Conservation (phyloP, 2,329 filamentous ascomycete genomes). For the Trichoderma atrobrunneum region DNA sequence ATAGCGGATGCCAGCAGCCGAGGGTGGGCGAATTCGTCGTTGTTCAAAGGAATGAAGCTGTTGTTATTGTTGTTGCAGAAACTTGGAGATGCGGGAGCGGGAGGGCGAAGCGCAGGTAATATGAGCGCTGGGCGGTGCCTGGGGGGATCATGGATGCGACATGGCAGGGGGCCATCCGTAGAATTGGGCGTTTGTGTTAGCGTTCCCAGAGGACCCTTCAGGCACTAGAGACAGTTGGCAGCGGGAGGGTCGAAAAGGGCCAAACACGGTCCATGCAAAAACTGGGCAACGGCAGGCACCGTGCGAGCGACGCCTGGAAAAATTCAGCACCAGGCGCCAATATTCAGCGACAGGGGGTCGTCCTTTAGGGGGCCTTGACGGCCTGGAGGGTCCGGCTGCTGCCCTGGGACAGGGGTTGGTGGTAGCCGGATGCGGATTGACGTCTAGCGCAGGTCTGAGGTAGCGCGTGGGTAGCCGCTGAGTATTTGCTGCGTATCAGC, state of each 20-base stretch:
- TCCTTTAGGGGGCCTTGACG: not conserved
- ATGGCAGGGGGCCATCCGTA: not conserved
- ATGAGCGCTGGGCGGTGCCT: conserved; percentile 9
- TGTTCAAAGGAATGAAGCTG: not conserved
- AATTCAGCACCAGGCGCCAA: not conserved
- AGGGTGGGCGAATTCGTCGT: not conserved
- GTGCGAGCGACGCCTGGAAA: conserved; percentile 1
- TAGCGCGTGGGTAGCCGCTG: not conserved
- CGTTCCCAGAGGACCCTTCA: conserved; percentile 15
- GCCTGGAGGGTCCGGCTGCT: not conserved
- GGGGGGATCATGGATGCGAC: not conserved
- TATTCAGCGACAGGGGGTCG: not conserved
- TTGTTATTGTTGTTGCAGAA: conserved; percentile 10
- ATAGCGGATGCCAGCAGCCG: not conserved
- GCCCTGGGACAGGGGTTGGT: conserved; percentile 8
- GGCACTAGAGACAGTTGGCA: conserved; percentile 16
- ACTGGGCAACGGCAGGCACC: not conserved
- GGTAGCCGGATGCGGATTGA: not conserved
- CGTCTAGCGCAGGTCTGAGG: not conserved
- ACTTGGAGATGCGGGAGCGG: conserved; percentile 5
- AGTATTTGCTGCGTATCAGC: not conserved
- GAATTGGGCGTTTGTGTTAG: not conserved
- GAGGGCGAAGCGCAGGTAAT: conserved; percentile 8
- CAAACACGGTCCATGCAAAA: not conserved
- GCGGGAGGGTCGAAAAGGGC: conserved; percentile 5